Conservation (phyloP, 179 eudicot species). For the Gypsophila paniculata region DNA sequence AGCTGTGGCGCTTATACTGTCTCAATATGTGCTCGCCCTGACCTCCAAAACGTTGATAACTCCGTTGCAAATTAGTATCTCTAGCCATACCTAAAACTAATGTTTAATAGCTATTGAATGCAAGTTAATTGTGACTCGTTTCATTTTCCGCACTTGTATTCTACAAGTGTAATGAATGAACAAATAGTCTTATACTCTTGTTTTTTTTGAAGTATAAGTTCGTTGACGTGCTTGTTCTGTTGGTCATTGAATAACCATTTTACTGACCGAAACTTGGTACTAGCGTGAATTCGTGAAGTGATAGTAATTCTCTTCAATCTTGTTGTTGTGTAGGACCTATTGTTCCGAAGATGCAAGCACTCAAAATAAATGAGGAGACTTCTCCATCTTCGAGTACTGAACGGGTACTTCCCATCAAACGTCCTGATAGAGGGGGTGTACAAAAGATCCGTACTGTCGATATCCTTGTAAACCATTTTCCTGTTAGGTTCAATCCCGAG, state of each 20-base stretch:
- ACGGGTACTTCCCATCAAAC: conserved; percentile 36
- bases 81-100: no score
- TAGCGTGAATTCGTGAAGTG: not conserved
- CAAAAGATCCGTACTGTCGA: conserved; percentile 24
- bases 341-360: conserved; percentile 23
- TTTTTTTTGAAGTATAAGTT: not conserved
- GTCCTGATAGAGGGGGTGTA: conserved; percentile 55
- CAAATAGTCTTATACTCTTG: not conserved
- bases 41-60: not conserved
- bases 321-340: conserved; percentile 10
- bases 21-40: no score
- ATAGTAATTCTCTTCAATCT: conserved; percentile 5
- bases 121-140: not conserved
- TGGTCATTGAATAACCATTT: not conserved
- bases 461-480: conserved; percentile 60
- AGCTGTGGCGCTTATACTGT: no score
- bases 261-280: not conserved
- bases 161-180: not conserved
- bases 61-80: not conserved
- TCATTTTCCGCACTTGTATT: not conserved
- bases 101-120: not conserved
- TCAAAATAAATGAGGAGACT: conserved; percentile 24
- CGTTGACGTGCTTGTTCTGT: not conserved
- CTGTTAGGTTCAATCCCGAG: conserved; percentile 38
- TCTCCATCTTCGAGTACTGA: conserved; percentile 21